Evolutionary conservation across 495 filamentous ascomycete species (phyloP).

Genomic region (Chaetomium cochliodes): DNA sequence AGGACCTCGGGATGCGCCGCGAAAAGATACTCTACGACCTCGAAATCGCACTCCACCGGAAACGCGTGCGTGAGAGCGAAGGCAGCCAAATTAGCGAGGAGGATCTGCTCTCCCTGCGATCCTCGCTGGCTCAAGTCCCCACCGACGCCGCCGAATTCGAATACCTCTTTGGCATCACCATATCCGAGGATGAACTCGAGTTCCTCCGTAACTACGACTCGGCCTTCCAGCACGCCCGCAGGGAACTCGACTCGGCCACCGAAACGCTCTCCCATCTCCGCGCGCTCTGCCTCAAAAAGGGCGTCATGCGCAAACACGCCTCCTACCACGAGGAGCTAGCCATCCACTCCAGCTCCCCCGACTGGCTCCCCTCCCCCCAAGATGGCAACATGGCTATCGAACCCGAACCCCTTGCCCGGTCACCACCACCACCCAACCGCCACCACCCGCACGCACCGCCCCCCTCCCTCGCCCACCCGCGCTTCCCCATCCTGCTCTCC

Average conservation of each 20-base stretch:
- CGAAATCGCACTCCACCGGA: constrained; percentile 30
- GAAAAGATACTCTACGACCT: constrained; percentile 31
- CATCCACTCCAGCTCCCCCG: constrained; percentile 25
- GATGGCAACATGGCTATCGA: constrained; percentile 34
- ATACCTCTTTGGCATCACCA: constrained; percentile 26
- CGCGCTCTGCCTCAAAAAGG: constrained; percentile 29
- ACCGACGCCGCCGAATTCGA: constrained; percentile 22
- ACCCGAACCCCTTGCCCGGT: constrained; percentile 1
- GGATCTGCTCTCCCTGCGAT: constrained; percentile 29
- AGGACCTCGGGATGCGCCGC: constrained; percentile 30
- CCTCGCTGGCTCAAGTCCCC: constrained; percentile 25
- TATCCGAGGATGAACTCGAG: constrained; percentile 32
- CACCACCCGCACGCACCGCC: not conserved
- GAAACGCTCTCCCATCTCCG: constrained; percentile 25
- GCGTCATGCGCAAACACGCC: constrained; percentile 36
- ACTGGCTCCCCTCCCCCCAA: constrained; percentile 4
- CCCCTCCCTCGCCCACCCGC: constrained; percentile 28
- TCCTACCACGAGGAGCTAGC: constrained; percentile 34
- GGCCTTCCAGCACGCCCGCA: constrained; percentile 19
- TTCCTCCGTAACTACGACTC: constrained; percentile 33
- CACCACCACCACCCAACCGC: not conserved
- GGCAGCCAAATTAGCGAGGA: constrained; percentile 29
- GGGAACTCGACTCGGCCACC: constrained; percentile 23
- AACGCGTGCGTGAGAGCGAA: constrained; percentile 28
- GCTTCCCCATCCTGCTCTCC: constrained; percentile 38